Base-by-base conservation (phyloP, 176 grass and related monocot species). In the Saccharum officinarum region DNA sequence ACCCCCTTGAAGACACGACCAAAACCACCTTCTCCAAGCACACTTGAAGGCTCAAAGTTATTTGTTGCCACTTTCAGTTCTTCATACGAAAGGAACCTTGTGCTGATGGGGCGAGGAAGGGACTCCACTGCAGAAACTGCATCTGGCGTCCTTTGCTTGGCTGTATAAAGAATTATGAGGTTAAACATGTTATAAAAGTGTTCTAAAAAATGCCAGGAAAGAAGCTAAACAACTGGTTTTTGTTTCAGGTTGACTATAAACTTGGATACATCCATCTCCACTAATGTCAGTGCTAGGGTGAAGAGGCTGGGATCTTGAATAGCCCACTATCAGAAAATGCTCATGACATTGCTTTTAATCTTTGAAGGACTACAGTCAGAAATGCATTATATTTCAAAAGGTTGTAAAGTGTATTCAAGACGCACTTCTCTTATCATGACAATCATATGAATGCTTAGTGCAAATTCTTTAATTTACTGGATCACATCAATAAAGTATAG, bases 11-110 rank as follows among this genome's bases (percentile, higher is more conserved):
- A 99, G 61, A 99, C 97, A 76, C 88, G 97, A 11, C 97, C 97
- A 86, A 99, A 99, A 60, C 97, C 97, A 86, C 97, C 97, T 88
- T 94, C 97, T 52, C 97, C 97, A 79, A 99, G 90, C 79, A 99
- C 75, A 85, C 76, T 86, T 80, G 94, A 88, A 79, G 79, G 10
- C 69, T 99, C 92, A 82, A 99, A 99, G 76, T 96, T 94, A 80
- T 99, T 90, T 40, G 97, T 99, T 80, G 97, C 97, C 67, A 86
- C 94, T 89, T 89, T 99, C 45, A 99, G 86, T 76, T 99, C 97
- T 72, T 97, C 94, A 33, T 84, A 99, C 54, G 97, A 81, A 85
- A 99, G 88, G 76, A 99, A 99, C 38, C 86, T 88, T 81, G 94
- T 97, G 82, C 90, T 96, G 30, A 91, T 97, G 78, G 94, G 94